Evolutionary conservation across 2,329 filamentous ascomycete species (phyloP), one percentile per base, ranked within the genome.

Genomic region (Monosporascus sp.): DNA sequence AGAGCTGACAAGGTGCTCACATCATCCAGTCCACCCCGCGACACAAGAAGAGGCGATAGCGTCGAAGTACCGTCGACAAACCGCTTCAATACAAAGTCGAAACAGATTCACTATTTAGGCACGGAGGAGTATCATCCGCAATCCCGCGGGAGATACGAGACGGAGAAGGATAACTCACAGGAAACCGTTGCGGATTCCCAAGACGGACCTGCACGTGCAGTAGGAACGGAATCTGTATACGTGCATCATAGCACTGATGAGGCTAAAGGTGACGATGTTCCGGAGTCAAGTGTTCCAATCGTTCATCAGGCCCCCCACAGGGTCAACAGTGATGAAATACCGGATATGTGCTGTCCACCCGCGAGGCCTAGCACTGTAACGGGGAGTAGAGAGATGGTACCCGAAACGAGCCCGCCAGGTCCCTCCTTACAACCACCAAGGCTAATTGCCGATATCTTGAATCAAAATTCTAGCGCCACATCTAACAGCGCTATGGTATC

Each of bases 131-230:
- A 57, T 46, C 17, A 55, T 17, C 51, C 46, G 11, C 60, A 61
- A 48, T 51, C 50, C n/a, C 15, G 57, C 22, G 55, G 49, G 15
- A 57, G 58, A 52, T 37, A 48, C 46, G 51, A 50, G 27, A 56
- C 54, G 14, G 56, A 56, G 56, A 53, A 62, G 11, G 50, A 54
- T 41, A 60, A 47, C 50, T 65, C 66, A 15, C 65, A 68, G 50
- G 64, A 67, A 53, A 68, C 65, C 6, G 62, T 68, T 17, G 62
- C 56, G 11, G 65, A 68, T 49, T 68, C 65, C 4, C 66, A 68
- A 48, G 62, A 65, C 48, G 45, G 36, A 11, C 25, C 47, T 18
- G 36, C 39, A n/a, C 55, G 38, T 41, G 55, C 54, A 11, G 46
- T 51, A 47, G 22, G 44, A 20, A 22, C n/a, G 11, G 48, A 56